A percentile compares a stretch with the other conserved stretches of the same genome.
phyloP scores from a whole-genome alignment of 2,329 filamentous ascomycete species.

The Cladosporium sp. region DNA sequence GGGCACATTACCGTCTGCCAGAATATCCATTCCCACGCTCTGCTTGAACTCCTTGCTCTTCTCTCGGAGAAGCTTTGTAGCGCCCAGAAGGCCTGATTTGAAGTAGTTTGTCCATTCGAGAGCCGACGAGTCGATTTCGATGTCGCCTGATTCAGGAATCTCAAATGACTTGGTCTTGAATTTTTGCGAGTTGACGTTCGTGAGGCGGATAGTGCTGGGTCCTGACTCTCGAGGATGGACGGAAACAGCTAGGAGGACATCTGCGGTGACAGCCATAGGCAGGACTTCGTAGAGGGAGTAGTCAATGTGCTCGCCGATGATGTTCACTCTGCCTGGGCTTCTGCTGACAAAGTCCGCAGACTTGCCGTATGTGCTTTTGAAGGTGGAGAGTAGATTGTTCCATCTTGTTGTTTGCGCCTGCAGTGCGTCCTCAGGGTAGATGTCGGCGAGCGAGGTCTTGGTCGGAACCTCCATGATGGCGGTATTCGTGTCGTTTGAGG shows the following conservation, averaged over 20 bases:
- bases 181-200: constrained; percentile 71
- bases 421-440: constrained; percentile 74
- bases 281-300: constrained; percentile 95
- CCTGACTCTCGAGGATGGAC: constrained; percentile 50
- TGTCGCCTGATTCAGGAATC: constrained; percentile 55
- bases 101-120: constrained; percentile 99
- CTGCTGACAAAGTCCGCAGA: constrained; percentile 77
- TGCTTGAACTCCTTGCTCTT: constrained; percentile 58
- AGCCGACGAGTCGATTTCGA: constrained; percentile 70
- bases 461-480: constrained; percentile 53
- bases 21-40: constrained; percentile 75
- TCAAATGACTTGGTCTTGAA: constrained; percentile 74
- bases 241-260: constrained; percentile 80
- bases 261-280: constrained; percentile 90
- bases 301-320: constrained; percentile 98
- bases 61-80: constrained; percentile 69
- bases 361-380: constrained; percentile 65
- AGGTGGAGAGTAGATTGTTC: constrained; percentile 66
- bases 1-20: constrained; percentile 89
- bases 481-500: neutral
- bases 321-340: constrained; percentile 92
- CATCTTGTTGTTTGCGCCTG: constrained; percentile 68
- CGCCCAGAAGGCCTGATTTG: constrained; percentile 82
- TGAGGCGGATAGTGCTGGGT: constrained; percentile 65
- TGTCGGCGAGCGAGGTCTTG: constrained; percentile 69